Conservation (phyloP, 352 stramenopile genomes). For the Thalassiosira pacifica region DNA sequence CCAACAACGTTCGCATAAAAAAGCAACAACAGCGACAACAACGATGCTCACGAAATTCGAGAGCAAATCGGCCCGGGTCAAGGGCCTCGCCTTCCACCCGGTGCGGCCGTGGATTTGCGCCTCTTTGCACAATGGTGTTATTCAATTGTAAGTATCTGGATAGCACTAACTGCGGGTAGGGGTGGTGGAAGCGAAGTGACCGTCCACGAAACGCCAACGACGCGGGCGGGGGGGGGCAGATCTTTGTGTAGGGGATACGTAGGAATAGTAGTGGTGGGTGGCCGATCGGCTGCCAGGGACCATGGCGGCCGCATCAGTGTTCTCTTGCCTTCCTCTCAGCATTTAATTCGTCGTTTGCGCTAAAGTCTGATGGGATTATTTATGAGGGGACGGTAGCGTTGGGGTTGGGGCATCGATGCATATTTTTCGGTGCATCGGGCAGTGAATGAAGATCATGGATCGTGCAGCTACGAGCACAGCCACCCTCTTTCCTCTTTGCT, state of each 20-base stretch:
- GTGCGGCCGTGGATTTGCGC: constrained; percentile 99
- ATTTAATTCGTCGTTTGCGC: not conserved
- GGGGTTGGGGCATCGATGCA: not conserved
- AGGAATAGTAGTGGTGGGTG: constrained; percentile 41
- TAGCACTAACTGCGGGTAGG: no score
- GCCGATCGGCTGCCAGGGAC: constrained; percentile 7
- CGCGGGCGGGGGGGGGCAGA: not conserved
- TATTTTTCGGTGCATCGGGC: no score
- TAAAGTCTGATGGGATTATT: no score
- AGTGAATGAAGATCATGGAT: no score
- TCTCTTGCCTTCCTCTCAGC: not conserved
- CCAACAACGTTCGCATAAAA: not conserved
- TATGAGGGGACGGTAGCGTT: not conserved
- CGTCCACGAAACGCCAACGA: not conserved
- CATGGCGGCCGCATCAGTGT: not conserved
- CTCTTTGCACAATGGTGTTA: constrained; percentile 98
- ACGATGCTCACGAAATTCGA: constrained; percentile 99
- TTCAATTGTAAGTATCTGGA: constrained; percentile 90
- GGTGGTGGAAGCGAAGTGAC: no score
- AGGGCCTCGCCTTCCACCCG: constrained; percentile 99
- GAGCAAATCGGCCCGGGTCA: constrained; percentile 99
- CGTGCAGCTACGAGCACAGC: no score
- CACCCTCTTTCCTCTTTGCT: not conserved
- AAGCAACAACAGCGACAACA: constrained; percentile 23
- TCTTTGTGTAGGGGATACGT: constrained; percentile 33